A percentile compares a stretch with the other conserved stretches of the same genome.
These are phyloP conservation scores for Thraustotheca clavata DNA, from an alignment of 352 stramenopile species.

Conservation along the genomic window DNA sequence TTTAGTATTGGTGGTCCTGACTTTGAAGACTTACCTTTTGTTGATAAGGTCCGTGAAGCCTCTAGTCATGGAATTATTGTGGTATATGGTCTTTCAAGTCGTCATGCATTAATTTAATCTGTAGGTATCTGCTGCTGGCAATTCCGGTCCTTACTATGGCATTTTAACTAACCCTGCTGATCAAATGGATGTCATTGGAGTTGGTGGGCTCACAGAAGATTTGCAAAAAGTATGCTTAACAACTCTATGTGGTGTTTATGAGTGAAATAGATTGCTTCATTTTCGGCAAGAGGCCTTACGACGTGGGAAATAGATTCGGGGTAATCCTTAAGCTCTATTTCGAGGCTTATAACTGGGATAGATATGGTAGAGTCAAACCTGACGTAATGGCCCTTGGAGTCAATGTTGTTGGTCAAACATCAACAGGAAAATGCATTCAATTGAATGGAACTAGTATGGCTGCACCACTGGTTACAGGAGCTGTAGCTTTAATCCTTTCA, in stretches of 20 bases:
- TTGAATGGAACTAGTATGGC: constrained; percentile 80
- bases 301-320: constrained; percentile 78
- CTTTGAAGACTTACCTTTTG: constrained; percentile 77
- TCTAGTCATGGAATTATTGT: constrained; percentile 69
- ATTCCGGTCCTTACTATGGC: constrained; percentile 76
- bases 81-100: constrained; percentile 25
- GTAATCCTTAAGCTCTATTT: no score
- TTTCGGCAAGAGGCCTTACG: constrained; percentile 80
- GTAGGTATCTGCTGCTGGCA: constrained; percentile 74
- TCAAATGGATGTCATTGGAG: constrained; percentile 75
- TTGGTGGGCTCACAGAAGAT: constrained; percentile 54
- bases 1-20: constrained; percentile 78
- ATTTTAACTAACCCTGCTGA: constrained; percentile 81
- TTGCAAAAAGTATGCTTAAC: neutral
- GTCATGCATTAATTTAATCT: neutral
- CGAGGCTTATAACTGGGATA: neutral
- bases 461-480: constrained; percentile 67
- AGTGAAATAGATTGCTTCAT: constrained; percentile 46
- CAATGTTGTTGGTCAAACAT: constrained; percentile 53
- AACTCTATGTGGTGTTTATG: neutral
- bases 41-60: constrained; percentile 83
- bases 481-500: constrained; percentile 66
- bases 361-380: constrained; percentile 73
- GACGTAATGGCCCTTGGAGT: constrained; percentile 66
- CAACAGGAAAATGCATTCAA: constrained; percentile 40